Conservation (phyloP, 768 basidiomycete species). For the Termitomyces sp. region DNA sequence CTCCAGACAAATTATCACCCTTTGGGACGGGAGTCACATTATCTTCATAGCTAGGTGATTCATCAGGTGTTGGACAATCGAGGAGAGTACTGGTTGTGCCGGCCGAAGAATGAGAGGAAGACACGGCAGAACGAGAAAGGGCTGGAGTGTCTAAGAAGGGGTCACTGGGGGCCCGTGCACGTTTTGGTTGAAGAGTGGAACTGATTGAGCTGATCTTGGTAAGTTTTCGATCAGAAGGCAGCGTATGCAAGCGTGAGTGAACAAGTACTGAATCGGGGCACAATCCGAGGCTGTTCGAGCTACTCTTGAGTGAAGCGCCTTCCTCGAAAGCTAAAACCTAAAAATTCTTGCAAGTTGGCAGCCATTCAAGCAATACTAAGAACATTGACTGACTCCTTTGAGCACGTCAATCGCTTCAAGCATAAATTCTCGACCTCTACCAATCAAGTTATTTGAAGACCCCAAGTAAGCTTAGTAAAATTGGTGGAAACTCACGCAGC, state of each 20-base stretch:
- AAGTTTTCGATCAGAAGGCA: constrained; percentile 36
- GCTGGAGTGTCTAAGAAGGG: constrained; percentile 73
- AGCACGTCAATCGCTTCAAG: constrained; percentile 83
- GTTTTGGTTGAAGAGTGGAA: constrained; percentile 47
- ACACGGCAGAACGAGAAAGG: constrained; percentile 48
- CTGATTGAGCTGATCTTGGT: constrained; percentile 36
- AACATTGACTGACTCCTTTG: constrained; percentile 69
- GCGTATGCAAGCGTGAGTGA: constrained; percentile 53
- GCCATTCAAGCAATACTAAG: constrained; percentile 7
- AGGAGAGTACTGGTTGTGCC: constrained; percentile 25
- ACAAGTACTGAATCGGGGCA: constrained; percentile 31
- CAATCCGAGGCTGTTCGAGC: constrained; percentile 23
- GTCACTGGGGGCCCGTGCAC: constrained; percentile 70
- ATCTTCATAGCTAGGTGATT: constrained; percentile 29
- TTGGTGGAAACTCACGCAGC: constrained; percentile 63
- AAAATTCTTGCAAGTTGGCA: constrained; percentile 8
- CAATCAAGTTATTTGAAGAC: constrained; percentile 15
- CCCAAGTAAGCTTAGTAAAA: constrained; percentile 10
- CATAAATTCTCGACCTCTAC: constrained; percentile 92
- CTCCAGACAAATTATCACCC: constrained; percentile 22
- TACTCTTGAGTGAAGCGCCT: constrained; percentile 32
- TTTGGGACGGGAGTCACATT: constrained; percentile 28
- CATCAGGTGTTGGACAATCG: constrained; percentile 27
- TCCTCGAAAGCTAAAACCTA: constrained; percentile 71
- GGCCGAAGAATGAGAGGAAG: constrained; percentile 42